Evolutionary conservation across 2,329 filamentous ascomycete species (phyloP).

Genomic region (Venturia nashicola): DNA sequence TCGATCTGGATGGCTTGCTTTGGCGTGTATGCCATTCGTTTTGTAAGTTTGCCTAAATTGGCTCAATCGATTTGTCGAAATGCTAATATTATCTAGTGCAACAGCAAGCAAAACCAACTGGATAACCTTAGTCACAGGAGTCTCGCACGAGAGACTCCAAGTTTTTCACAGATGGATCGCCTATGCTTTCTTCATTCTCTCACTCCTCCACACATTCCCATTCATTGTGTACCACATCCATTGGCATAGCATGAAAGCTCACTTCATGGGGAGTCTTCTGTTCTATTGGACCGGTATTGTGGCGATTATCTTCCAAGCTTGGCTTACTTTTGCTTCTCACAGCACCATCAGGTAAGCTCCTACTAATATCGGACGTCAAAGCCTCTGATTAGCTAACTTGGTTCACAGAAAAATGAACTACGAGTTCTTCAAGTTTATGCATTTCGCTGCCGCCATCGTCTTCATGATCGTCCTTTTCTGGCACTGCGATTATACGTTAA

Average conservation of each 20-base stretch:
- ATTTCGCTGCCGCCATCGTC: conserved; percentile 67
- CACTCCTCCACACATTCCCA: conserved; percentile 75
- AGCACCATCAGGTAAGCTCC: conserved; percentile 12
- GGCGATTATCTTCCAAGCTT: background rate
- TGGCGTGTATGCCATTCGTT: conserved; percentile 72
- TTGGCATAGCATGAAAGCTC: conserved; percentile 39
- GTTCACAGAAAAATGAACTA: conserved; percentile 51
- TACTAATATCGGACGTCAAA: conserved; percentile 13
- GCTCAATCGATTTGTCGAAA: background rate
- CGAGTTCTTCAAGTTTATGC: conserved; percentile 74
- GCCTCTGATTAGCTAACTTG: background rate
- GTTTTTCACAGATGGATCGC: conserved; percentile 88
- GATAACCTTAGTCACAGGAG: conserved; percentile 71
- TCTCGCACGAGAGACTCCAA: conserved; percentile 83
- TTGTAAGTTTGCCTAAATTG: background rate
- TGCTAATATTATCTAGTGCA: conserved; percentile 44
- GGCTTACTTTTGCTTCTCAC: conserved; percentile 4
- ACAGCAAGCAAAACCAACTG: conserved; percentile 85
- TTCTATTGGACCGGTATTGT: conserved; percentile 64
- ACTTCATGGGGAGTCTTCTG: conserved; percentile 45
- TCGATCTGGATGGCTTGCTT: conserved; percentile 79
- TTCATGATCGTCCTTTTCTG: conserved; percentile 84
- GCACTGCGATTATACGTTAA: conserved; percentile 87
- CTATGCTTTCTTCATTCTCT: conserved; percentile 72
- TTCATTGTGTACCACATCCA: conserved; percentile 62